Conservation (phyloP, 495 filamentous ascomycete species). For the Neurospora sp. region DNA sequence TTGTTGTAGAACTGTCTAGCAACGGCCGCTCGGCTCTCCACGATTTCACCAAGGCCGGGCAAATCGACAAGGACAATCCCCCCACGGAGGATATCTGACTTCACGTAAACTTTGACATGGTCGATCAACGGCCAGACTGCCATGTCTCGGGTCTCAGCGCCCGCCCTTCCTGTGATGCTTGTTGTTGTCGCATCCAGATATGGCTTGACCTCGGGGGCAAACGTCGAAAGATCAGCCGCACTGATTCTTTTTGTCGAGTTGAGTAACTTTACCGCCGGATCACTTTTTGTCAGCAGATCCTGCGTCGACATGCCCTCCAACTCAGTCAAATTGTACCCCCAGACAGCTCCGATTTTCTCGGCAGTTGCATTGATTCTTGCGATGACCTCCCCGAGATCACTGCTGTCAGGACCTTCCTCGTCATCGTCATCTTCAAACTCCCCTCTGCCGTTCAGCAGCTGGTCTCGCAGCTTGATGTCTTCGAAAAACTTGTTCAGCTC, state of each 20-base stretch:
- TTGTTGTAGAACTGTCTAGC: constrained; percentile 10
- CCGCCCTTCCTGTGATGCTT: background rate
- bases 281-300: constrained; percentile 2
- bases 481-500: constrained; percentile 11
- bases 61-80: constrained; percentile 17
- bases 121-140: constrained; percentile 18
- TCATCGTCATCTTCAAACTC: background rate
- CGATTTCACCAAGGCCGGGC: constrained; percentile 14
- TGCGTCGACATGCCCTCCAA: constrained; percentile 18
- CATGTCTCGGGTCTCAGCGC: background rate
- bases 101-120: constrained; percentile 15
- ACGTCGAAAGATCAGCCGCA: background rate
- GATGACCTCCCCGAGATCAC: background rate
- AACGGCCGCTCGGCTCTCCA: constrained; percentile 10
- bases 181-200: constrained; percentile 11
- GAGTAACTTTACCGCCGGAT: constrained; percentile 2
- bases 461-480: background rate
- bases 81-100: constrained; percentile 10
- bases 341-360: constrained; percentile 5
- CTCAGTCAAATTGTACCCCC: background rate
- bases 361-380: background rate
- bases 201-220: constrained; percentile 5
- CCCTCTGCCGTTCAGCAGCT: background rate
- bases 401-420: background rate
- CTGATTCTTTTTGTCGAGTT: background rate